Conservation (phyloP, 495 filamentous ascomycete genomes). For the Filosporella fistucella region DNA sequence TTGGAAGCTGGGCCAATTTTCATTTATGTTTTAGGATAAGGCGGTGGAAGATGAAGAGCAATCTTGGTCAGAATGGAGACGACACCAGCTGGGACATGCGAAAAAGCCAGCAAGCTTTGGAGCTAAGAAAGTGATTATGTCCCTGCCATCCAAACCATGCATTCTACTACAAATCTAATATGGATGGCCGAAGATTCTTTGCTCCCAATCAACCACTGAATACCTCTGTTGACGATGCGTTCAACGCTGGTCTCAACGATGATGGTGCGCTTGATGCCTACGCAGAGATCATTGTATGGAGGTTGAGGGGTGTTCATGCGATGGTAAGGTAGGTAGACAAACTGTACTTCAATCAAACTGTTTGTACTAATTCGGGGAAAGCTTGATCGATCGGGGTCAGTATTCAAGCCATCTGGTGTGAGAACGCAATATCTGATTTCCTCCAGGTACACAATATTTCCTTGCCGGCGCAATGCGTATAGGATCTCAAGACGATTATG, state of each 20-base stretch:
- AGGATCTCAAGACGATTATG: neutral
- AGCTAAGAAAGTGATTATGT: constrained; percentile 17
- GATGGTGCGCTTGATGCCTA: constrained; percentile 21
- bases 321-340: constrained; percentile 16
- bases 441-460: constrained; percentile 18
- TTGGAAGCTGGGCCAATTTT: too few relatives aligned
- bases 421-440: neutral
- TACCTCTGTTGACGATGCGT: neutral
- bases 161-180: neutral
- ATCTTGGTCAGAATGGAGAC: neutral
- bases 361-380: neutral
- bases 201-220: neutral
- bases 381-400: constrained; percentile 8
- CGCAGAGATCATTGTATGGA: constrained; percentile 18
- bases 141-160: neutral
- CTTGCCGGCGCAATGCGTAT: constrained; percentile 13
- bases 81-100: neutral
- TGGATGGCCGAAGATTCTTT: constrained; percentile 20
- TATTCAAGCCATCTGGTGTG: neutral
- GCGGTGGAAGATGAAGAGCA: constrained; percentile 1
- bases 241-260: constrained; percentile 14
- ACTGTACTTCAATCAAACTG: neutral
- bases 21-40: too few relatives aligned
- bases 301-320: constrained; percentile 12
- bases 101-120: constrained; percentile 14